Base-by-base conservation (phyloP, 2,329 filamentous ascomycete species). In the Cercospora sesami region DNA sequence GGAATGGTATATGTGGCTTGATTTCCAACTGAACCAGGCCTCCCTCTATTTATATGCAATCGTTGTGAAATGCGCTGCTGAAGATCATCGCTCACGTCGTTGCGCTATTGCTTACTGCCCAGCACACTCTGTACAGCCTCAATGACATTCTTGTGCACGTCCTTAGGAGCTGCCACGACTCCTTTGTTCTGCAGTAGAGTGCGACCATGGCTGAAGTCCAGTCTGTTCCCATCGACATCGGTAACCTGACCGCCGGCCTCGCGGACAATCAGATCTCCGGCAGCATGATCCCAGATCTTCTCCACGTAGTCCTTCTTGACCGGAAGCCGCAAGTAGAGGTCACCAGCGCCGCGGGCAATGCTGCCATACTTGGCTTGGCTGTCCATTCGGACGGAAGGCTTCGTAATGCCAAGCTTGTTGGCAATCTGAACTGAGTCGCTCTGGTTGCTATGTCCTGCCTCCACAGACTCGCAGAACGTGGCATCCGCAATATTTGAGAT, bases 261-360 rank as follows among this genome's bases (percentile, higher is more conserved):
- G 66, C 94, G 86, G 48, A 98, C 95, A 73, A 99, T 94, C 68
- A 99, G 82, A 76, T 97, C 94, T 48, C 95, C 95, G 12, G 94
- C 95, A 18, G 95, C 95, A 80, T 99, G 95, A 78, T 99, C 95
- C 95, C 95, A 99, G 74, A 99, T 99, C 87, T 99, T 99, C 86
- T 99, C 95, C 79, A 96, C 89, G 82, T 99, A 99, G 64, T 90
- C 90, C 74, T 90, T 91, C 78, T 88, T 91, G 30, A 92, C 90
- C 3, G 95, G 95, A 67, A 99, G 83, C 64, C 96, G 88, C 67
- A 99, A 86, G 82, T 99, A 99, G 72, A 99, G 90, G 78, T 99
- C 95, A 60, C 94, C 95, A 5, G 94, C 93, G 57, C 95, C 95
- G 71, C 95, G 87, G 39, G 95, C 95, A 78, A 99, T 96, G 39